Evolutionary conservation across 1,284 basidiomycete species (phyloP).

Genomic region (Austroboletus novae-zelandiae): DNA sequence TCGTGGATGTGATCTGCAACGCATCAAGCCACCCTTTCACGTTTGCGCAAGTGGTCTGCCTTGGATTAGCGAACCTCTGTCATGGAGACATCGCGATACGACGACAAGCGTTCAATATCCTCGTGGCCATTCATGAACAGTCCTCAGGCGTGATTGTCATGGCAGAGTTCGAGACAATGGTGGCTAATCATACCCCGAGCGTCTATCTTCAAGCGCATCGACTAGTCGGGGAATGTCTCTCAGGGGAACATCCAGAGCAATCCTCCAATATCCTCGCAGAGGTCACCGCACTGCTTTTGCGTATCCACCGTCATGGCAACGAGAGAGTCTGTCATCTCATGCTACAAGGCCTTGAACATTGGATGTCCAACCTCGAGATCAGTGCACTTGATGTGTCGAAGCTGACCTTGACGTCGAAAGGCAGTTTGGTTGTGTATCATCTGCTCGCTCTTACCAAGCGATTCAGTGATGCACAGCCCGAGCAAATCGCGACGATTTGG

Average conservation of each 20-base stretch:
- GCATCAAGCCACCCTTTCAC: conserved; percentile 59
- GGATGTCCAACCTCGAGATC: conserved; percentile 74
- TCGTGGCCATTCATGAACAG: conserved; percentile 74
- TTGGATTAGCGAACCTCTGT: conserved; percentile 84
- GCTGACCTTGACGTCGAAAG: conserved; percentile 51
- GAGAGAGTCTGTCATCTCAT: conserved; percentile 53
- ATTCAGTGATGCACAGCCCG: conserved; percentile 74
- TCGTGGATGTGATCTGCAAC: conserved; percentile 72
- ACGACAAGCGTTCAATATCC: conserved; percentile 73
- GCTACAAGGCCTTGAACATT: conserved; percentile 74
- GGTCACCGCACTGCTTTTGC: conserved; percentile 71
- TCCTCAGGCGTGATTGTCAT: conserved; percentile 59
- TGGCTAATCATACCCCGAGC: conserved; percentile 71
- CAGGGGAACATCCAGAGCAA: conserved; percentile 76
- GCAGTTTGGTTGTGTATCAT: conserved; percentile 74
- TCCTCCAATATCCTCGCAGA: conserved; percentile 71
- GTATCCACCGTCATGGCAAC: conserved; percentile 55
- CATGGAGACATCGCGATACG: conserved; percentile 71
- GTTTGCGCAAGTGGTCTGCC: conserved; percentile 76
- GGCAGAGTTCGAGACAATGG: conserved; percentile 72
- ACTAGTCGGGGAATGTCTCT: conserved; percentile 74
- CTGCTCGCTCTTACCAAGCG: conserved; percentile 82
- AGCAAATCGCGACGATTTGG: conserved; percentile 86
- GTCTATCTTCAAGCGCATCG: conserved; percentile 83
- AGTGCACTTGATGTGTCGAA: conserved; percentile 31